phyloP scores from a whole-genome alignment of 306 rosid genomes.

The Begonia peltatifolia region DNA sequence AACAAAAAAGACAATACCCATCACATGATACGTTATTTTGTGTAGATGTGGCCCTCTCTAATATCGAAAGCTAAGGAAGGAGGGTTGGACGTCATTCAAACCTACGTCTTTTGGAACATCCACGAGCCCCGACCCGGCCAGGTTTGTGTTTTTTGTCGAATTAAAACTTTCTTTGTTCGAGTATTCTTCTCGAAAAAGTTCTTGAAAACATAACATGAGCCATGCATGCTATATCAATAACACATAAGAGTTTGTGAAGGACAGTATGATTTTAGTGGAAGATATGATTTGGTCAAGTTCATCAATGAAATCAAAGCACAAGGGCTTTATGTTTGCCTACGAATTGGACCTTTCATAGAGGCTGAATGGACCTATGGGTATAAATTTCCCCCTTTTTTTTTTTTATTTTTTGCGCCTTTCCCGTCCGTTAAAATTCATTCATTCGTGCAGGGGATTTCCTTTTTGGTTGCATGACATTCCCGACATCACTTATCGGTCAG shows the following conservation, averaged over 20 bases:
- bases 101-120: constrained; percentile 10
- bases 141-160: neutral
- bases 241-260: neutral
- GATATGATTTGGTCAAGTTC: constrained; percentile 43
- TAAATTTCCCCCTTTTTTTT: neutral
- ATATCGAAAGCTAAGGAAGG: constrained; percentile 1
- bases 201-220: no score
- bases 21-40: no score
- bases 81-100: constrained; percentile 9
- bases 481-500: constrained; percentile 43
- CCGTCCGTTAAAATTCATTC: no score
- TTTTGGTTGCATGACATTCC: constrained; percentile 66
- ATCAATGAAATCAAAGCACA: constrained; percentile 53
- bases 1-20: no score
- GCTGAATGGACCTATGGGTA: constrained; percentile 73
- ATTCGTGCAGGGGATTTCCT: constrained; percentile 51
- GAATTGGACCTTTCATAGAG: constrained; percentile 79
- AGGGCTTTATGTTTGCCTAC: constrained; percentile 52
- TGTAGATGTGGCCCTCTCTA: neutral
- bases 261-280: constrained; percentile 58
- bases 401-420: no score
- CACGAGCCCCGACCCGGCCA: constrained; percentile 7
- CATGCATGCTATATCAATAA: neutral
- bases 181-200: no score
- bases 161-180: neutral